These are phyloP conservation scores for Anaeromyces robustus DNA, from an alignment of 192 early-diverging fungal genomes.

Conservation along the genomic window DNA sequence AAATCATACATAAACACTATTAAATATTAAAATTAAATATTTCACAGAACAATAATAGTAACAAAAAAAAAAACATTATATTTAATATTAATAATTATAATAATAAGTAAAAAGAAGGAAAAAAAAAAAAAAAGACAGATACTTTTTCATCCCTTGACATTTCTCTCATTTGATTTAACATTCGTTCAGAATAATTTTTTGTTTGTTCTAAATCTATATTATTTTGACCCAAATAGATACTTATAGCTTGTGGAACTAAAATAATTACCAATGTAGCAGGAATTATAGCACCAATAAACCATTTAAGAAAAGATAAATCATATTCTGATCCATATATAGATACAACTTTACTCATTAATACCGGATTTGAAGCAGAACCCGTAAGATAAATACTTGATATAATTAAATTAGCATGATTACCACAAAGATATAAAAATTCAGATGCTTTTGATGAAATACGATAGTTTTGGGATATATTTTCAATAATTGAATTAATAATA, in stretches of 20 bases:
- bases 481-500: conserved; percentile 47
- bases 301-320: neutral
- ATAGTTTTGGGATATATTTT: conserved; percentile 38
- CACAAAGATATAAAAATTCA: neutral
- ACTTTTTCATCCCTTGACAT: conserved; percentile 11
- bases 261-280: neutral
- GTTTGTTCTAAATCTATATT: conserved; percentile 1
- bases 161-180: conserved; percentile 7
- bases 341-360: conserved; percentile 52
- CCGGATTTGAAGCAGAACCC: conserved; percentile 51
- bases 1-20: conserved; percentile 21
- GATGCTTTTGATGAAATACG: neutral
- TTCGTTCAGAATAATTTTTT: conserved; percentile 6
- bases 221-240: neutral
- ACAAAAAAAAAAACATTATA: conserved; percentile 7
- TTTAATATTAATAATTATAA: no score
- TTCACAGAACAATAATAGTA: no score
- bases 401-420: neutral
- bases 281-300: neutral
- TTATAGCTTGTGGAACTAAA: neutral
- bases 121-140: no score
- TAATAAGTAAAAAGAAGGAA: no score
- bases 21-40: neutral
- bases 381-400: conserved; percentile 21
- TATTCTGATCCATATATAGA: conserved; percentile 6